Evolutionary conservation across 352 stramenopile genomes (phyloP).

Genomic region (Phytophthora citrophthora): DNA sequence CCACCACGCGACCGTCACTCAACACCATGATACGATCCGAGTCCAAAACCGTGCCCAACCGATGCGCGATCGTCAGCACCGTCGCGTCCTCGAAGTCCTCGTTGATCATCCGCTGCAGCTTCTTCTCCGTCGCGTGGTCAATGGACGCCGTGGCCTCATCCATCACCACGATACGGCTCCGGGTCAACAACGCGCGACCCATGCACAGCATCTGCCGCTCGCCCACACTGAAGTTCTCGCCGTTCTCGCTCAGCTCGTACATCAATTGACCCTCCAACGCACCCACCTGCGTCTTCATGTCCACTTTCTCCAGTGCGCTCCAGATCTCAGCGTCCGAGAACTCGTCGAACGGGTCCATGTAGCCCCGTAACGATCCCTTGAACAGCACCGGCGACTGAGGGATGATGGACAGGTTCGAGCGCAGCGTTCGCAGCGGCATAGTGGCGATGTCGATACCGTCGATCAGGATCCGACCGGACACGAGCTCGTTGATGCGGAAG

Average conservation of each 20-base stretch:
- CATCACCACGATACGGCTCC: too few species aligned
- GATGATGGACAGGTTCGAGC: conserved; percentile 47
- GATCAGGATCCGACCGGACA: conserved; percentile 50
- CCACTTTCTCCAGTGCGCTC: conserved; percentile 5
- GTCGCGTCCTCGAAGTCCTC: conserved; percentile 58
- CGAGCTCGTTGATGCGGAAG: conserved; percentile 88
- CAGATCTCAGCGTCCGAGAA: conserved; percentile 52
- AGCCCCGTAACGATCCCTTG: conserved; percentile 77
- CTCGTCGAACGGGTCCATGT: conserved; percentile 90
- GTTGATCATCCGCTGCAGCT: too few species aligned
- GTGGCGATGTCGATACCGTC: conserved; percentile 47
- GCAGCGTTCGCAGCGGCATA: conserved; percentile 37
- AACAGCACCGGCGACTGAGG: conserved; percentile 13
- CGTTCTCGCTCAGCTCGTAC: not conserved
- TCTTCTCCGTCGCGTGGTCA: too few species aligned
- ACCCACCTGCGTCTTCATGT: conserved; percentile 3
- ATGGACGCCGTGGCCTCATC: too few species aligned
- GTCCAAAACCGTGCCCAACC: conserved; percentile 61
- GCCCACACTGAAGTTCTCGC: not conserved
- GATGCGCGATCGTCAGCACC: conserved; percentile 94
- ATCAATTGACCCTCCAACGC: not conserved
- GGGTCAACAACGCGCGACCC: too few species aligned
- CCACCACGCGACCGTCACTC: conserved; percentile 80
- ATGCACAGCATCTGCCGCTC: too few species aligned
- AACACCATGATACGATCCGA: conserved; percentile 79